phyloP scores from a whole-genome alignment of 345 rosid species.

The Camelina hispida region DNA sequence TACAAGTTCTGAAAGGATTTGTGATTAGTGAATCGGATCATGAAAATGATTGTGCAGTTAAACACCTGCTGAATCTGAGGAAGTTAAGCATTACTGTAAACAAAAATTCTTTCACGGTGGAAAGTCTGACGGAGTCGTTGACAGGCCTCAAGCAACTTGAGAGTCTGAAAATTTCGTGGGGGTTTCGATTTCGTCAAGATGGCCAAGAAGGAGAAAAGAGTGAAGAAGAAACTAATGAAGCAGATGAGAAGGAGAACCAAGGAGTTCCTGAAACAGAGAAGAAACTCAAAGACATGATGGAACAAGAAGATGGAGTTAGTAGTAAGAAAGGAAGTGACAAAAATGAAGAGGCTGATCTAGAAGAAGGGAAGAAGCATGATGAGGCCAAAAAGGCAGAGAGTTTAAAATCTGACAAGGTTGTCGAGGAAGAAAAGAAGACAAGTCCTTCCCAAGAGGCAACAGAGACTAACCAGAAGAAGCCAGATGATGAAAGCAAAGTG shows the following conservation, averaged over 20 bases:
- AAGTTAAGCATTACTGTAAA: conserved; percentile 52
- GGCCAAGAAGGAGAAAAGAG: neutral
- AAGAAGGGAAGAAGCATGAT: neutral
- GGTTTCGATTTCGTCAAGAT: conserved; percentile 25
- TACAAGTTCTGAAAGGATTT: conserved; percentile 69
- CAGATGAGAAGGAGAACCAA: neutral
- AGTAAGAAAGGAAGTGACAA: neutral
- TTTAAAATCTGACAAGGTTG: conserved; percentile 6
- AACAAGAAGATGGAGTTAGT: neutral
- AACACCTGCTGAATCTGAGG: conserved; percentile 26
- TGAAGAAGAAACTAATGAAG: neutral
- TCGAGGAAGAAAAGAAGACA: conserved; percentile 5
- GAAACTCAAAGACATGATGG: neutral
- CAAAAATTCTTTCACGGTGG: neutral
- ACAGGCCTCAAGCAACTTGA: conserved; percentile 18
- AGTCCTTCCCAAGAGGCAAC: conserved; percentile 1
- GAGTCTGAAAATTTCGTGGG: conserved; percentile 53
- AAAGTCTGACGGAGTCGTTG: conserved; percentile 7
- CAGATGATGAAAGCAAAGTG: conserved; percentile 16
- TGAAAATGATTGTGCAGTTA: conserved; percentile 30
- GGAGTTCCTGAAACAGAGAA: neutral
- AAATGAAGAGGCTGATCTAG: neutral
- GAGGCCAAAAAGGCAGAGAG: neutral
- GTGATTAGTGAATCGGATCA: conserved; percentile 44
- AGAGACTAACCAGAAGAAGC: neutral